Base-by-base conservation (phyloP, 2,329 filamentous ascomycete genomes). In the Nannizziopsis barbatae region DNA sequence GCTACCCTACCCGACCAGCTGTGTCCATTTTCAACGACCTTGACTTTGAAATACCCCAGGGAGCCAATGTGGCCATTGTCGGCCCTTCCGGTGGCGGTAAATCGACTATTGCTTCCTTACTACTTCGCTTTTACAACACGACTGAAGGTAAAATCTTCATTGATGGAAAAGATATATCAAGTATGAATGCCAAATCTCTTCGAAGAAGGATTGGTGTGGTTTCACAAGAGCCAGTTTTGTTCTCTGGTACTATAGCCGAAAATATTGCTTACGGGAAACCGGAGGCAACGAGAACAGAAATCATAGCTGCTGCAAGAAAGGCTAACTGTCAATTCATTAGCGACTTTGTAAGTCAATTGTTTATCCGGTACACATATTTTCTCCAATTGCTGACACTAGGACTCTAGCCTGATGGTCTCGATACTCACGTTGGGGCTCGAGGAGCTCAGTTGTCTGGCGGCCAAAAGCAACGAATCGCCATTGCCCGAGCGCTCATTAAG, bases 321-420 rank as follows among this genome's bases (percentile, higher is more conserved):
- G 92, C 92, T 47, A 98, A 98, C 65, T 98, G 92, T 65, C 83
- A 84, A 58, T 98, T 98, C 62, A 95, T 98, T 64, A 83, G 84
- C 62, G 92, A 98, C 65, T 93, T 98, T 58, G 75, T 79, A 68
- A 72, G 75, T 72, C 10, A 42, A 18, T 42, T 35, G 15, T 14
- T 9, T 32, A n/a, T 38, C 22, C 38, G 14, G 36, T 31, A 35
- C 56, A 46, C 47, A 12, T 10, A 11, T 27, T 36, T 22, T 4
- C 31, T 14, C 43, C 32, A 44, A 42, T 46, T 39, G 20, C 31
- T 35, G 51, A 61, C 52, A 3, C 22, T 40, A 2, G 22, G 22
- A 12, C 22, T 47, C 2, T 50, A 79, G 76, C 92, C 92, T 22
- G 88, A 96, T 50, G 92, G 92, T 3, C 76, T 98, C 5, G 90